Evolutionary conservation across 2,329 filamentous ascomycete species (phyloP).

Genomic region (Alternaria viburni): DNA sequence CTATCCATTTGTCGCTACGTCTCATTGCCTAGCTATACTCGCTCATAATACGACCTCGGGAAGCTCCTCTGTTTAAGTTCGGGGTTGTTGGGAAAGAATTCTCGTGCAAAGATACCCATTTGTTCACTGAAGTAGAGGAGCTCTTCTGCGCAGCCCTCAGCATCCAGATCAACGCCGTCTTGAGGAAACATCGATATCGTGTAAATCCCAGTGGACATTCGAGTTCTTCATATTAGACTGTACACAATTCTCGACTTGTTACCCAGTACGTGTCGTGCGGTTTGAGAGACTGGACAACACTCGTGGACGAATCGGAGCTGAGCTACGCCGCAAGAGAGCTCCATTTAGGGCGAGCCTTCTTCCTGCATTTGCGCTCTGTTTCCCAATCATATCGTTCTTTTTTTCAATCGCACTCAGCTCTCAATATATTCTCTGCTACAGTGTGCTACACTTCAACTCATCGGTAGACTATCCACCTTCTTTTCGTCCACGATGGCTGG

Average conservation of each 20-base stretch:
- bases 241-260: no score
- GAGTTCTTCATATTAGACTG: no score
- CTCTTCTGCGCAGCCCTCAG: not conserved
- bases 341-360: constrained; percentile 53
- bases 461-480: constrained; percentile 36
- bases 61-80: not conserved
- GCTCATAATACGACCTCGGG: not conserved
- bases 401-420: no score
- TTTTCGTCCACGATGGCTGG: constrained; percentile 22
- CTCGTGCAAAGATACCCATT: not conserved
- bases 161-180: not conserved
- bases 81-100: not conserved
- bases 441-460: not conserved
- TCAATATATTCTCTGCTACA: not conserved
- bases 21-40: not conserved
- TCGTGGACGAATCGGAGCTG: constrained; percentile 17
- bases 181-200: not conserved
- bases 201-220: not conserved
- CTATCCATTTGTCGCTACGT: not conserved
- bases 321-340: constrained; percentile 11
- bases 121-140: not conserved
- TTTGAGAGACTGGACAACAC: not conserved
- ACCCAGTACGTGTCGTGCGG: not conserved
- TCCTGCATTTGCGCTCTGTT: not conserved
- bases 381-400: no score